Conservation (phyloP, 441 rosid species). For the Mallotus japonicus region DNA sequence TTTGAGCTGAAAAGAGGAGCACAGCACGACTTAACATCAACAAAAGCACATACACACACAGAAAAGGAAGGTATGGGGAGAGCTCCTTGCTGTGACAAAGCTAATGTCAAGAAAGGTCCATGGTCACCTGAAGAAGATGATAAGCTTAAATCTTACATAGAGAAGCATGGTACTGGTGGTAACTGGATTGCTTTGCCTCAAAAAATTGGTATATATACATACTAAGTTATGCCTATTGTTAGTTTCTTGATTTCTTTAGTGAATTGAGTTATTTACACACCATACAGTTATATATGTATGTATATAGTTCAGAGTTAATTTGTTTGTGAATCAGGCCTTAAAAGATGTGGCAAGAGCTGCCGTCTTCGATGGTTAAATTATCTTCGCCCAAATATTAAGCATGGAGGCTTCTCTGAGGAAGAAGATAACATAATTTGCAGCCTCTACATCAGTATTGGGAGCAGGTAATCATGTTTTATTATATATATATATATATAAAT, state of each 20-base stretch:
- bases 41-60: not conserved
- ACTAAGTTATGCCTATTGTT: not conserved
- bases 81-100: slow-evolving; percentile 80
- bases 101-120: slow-evolving; percentile 66
- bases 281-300: too few species aligned
- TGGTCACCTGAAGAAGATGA: slow-evolving; percentile 83
- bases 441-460: slow-evolving; percentile 58
- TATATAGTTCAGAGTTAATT: not conserved
- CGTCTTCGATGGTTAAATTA: slow-evolving; percentile 68
- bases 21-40: not conserved
- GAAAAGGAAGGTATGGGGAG: slow-evolving; percentile 48
- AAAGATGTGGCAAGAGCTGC: slow-evolving; percentile 73
- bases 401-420: slow-evolving; percentile 61
- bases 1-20: slow-evolving; percentile 16
- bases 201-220: slow-evolving; percentile 50
- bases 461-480: slow-evolving; percentile 41
- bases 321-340: slow-evolving; percentile 42
- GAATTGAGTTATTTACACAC: not conserved
- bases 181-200: slow-evolving; percentile 74
- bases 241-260: not conserved
- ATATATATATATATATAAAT: too few species aligned
- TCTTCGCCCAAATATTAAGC: slow-evolving; percentile 64
- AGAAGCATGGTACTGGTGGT: slow-evolving; percentile 57
- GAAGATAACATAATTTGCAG: slow-evolving; percentile 56
- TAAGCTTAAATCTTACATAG: slow-evolving; percentile 47